Evolutionary conservation across 31 red algal genomes (phyloP).

Genomic region (Asparagopsis taxiformis): DNA sequence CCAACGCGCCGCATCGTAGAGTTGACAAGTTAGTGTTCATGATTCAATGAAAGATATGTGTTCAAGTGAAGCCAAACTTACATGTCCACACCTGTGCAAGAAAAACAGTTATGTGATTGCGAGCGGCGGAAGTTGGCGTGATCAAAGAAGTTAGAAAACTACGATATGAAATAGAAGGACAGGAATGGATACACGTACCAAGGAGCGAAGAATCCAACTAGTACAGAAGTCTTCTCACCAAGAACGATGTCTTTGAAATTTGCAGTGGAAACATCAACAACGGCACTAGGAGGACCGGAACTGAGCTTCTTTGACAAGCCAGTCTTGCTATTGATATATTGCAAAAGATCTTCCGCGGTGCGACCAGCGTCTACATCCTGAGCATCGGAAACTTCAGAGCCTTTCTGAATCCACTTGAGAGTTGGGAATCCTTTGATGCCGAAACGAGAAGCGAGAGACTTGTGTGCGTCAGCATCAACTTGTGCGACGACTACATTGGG

Average conservation of each 20-base stretch:
- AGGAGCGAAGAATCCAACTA: slow-evolving; percentile 48
- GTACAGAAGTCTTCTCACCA: neutral
- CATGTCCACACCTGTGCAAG: slow-evolving; percentile 21
- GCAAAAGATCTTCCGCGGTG: slow-evolving; percentile 53
- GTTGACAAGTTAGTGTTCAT: slow-evolving; percentile 4
- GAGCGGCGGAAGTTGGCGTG: neutral
- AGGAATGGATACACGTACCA: slow-evolving; percentile 15
- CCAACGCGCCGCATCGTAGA: neutral
- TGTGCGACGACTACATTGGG: slow-evolving; percentile 75
- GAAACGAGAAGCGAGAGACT: slow-evolving; percentile 66
- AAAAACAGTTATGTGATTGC: neutral
- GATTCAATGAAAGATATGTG: slow-evolving; percentile 17
- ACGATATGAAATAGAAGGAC: no score
- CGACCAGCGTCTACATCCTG: slow-evolving; percentile 47
- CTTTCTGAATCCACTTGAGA: slow-evolving; percentile 71
- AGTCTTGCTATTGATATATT: slow-evolving; percentile 65
- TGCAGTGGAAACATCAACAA: neutral
- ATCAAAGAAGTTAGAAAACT: no score
- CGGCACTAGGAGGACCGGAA: neutral
- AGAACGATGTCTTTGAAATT: slow-evolving; percentile 10
- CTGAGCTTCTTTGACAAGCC: slow-evolving; percentile 51
- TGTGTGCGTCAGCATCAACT: slow-evolving; percentile 82
- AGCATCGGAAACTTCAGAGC: slow-evolving; percentile 32
- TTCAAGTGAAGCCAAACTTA: slow-evolving; percentile 13
- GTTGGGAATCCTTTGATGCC: slow-evolving; percentile 74